Base-by-base conservation (phyloP, 139 green algal genomes). In the Chlorella sp. region DNA sequence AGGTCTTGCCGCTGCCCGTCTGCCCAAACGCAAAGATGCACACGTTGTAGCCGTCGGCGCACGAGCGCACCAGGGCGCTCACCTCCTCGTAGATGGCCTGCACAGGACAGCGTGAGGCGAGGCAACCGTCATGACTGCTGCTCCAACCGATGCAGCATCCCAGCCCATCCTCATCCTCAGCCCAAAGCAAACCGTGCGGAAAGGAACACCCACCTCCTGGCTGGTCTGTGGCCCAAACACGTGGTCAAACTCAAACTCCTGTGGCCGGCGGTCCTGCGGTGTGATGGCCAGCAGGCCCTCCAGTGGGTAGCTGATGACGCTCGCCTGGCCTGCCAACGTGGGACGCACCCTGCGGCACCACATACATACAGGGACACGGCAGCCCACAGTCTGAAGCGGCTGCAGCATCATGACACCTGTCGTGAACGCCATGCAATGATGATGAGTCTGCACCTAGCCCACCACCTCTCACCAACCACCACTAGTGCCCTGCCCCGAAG, bases 1-100 rank as follows among this genome's bases (percentile, higher is more conserved):
- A 85, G 1, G 91, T 96, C 81, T 96, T 96, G 55, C 91, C 91
- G 35, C 71, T 87, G 67, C 91, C 91, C 6, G 91, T 96, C 74
- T 95, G 88, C 3, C 86, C 86, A 49, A 90, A 94, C 5, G 87
- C 86, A 83, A 94, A 91, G 67, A 85, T 85, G 75, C 80, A 85
- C 24, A 67, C 75, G 59, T 85, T 85, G 80, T 78, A 79, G 30
- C 83, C 83, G 30, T 88, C 83, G 0, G 83, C 79, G 62, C 74
- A 82, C 49, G 68, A 81, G 34, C 76, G 71, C 35, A 92, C 78
- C 67, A 91, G 73, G 0, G 75, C 68, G 5, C 42, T 70, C 29
- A 91, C 83, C 73, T 92, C 84, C n/a, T 84, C 84, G 69, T 69
- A 69, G 20, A 69, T 50, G 4, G 32, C 5, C 63, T 69, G 63